phyloP scores from a whole-genome alignment of 768 basidiomycete species.

The Asterophora lycoperdoides region DNA sequence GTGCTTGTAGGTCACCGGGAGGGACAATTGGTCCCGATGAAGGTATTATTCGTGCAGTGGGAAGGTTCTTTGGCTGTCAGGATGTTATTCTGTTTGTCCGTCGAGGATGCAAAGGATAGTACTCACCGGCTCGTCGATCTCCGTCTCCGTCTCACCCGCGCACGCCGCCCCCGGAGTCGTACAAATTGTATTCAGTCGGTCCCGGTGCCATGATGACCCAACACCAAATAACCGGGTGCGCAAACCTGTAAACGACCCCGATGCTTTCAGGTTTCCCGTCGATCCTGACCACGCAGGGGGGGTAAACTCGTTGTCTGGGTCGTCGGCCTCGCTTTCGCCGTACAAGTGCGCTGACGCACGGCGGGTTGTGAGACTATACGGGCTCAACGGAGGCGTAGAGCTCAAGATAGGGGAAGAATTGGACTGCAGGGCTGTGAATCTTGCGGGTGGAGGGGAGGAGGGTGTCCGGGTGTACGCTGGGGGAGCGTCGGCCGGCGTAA shows the following conservation, averaged over 20 bases:
- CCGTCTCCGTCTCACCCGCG: constrained; percentile 77
- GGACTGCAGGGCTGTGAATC: constrained; percentile 18
- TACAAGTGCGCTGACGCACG: constrained; percentile 23
- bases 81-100: not conserved
- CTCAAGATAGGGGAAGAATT: constrained; percentile 23
- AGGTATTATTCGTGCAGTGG: constrained; percentile 60
- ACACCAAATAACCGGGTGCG: constrained; percentile 31
- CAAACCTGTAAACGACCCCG: constrained; percentile 17
- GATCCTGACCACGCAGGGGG: constrained; percentile 26
- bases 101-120: not conserved
- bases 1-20: constrained; percentile 39
- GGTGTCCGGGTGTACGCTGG: constrained; percentile 19
- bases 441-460: constrained; percentile 14
- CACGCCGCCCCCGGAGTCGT: constrained; percentile 56
- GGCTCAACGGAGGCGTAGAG: constrained; percentile 10
- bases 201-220: constrained; percentile 22
- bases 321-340: constrained; percentile 26
- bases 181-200: constrained; percentile 49
- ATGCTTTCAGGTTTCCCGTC: constrained; percentile 4
- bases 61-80: constrained; percentile 56
- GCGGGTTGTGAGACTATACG: constrained; percentile 4
- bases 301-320: constrained; percentile 26
- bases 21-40: constrained; percentile 48
- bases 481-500: constrained; percentile 20
- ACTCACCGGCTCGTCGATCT: constrained; percentile 72